Base-by-base conservation (phyloP, 495 filamentous ascomycete genomes). In the Barbatosphaeria neglecta region DNA sequence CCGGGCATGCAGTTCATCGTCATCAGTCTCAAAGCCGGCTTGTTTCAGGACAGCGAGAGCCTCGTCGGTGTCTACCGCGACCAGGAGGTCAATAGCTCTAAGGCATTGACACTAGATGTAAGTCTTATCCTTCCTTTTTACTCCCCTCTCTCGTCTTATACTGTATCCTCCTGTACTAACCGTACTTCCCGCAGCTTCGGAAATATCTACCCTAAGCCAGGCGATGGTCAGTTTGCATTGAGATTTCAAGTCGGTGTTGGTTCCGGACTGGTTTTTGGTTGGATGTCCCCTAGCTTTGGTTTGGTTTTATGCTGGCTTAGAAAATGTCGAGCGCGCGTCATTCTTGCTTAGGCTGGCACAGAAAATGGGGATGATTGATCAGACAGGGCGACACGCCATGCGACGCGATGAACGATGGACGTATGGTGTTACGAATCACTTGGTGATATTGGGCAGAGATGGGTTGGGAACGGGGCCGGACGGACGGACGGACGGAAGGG, bases 1-100 rank as follows among this genome's bases (percentile, higher is more conserved):
- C 92, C 93, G 5, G 92, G 92, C 4, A 95, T 96, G 85, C 92
- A 99, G 72, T 99, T 99, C 58, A 90, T 99, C 50, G 93, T 99
- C 41, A 97, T 99, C 62, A 83, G 77, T 66, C 71, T 97, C 60
- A 97, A 99, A 75, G 83, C 86, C 0, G 89, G 86, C 1, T 68
- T 99, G 20, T 99, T 97, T 65, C 87, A 97, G 66, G 80, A 85
- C 55, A 92, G 86, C 58, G 88, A 98, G 72, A 87, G 85, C 41
- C 62, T 99, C 56, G 87, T 99, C 15, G 92, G 92, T 17, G 87
- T 99, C 37, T 95, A 90, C 68, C 73, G 92, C 46, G 92, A 99
- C 60, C 92, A 99, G 73, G 80, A 80, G 20, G 85, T 84, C 46
- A 96, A 95, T 64, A 89, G 80, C 60, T 88, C 83, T 47, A 82